These are phyloP conservation scores for Penicillium taxi DNA, from an alignment of 495 filamentous ascomycete genomes.

Conservation along the genomic window DNA sequence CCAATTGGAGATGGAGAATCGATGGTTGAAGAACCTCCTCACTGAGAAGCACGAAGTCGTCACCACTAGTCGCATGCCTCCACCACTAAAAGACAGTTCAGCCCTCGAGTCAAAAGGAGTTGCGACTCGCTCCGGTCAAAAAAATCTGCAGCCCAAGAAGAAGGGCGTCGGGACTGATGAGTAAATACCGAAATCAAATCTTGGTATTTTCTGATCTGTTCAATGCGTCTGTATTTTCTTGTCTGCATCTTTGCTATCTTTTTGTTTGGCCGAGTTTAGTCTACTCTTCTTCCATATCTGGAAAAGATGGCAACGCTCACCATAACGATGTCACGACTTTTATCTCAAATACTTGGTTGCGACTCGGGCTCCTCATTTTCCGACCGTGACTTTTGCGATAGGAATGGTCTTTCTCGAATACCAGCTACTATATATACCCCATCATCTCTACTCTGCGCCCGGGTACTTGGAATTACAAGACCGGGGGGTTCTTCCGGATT, in stretches of 20 bases:
- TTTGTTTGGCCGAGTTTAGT: constrained; percentile 3
- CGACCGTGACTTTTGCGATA: constrained; percentile 20
- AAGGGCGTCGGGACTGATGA: constrained; percentile 40
- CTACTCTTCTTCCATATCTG: not conserved
- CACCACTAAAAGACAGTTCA: constrained; percentile 23
- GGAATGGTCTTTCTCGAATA: constrained; percentile 21
- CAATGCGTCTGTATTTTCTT: constrained; percentile 2
- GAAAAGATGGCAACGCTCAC: not conserved
- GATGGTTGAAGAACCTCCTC: constrained; percentile 89
- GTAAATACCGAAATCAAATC: constrained; percentile 22
- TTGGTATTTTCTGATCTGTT: constrained; percentile 11
- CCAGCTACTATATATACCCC: too few species aligned
- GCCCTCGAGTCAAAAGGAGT: constrained; percentile 19
- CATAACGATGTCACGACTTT: constrained; percentile 28
- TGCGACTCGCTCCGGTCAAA: constrained; percentile 25
- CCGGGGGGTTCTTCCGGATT: too few species aligned
- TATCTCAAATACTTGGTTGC: constrained; percentile 19
- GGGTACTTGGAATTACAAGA: too few species aligned
- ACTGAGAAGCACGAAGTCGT: constrained; percentile 72
- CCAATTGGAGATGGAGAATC: constrained; percentile 90
- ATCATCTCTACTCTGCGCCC: too few species aligned
- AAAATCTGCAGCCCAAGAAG: constrained; percentile 44
- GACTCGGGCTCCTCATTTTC: constrained; percentile 3
- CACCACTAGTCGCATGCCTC: constrained; percentile 21
- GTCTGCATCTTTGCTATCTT: constrained; percentile 3